Conservation (phyloP, 179 eudicot genomes). For the Spergularia azorica region DNA sequence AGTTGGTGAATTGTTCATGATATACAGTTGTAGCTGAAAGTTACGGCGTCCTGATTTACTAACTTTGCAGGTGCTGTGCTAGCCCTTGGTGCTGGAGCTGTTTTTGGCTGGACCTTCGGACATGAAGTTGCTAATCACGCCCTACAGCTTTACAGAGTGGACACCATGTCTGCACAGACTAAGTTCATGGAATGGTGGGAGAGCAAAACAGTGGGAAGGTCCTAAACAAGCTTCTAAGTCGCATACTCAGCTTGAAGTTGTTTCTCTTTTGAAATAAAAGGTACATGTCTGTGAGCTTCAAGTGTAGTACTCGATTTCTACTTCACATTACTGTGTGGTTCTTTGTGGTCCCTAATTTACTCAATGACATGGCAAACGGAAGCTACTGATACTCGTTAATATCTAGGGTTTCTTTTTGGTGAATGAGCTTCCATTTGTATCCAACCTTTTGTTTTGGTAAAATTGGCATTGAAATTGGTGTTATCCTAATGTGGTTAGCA, state of each 20-base stretch:
- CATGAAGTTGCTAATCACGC: constrained; percentile 74
- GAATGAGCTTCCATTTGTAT: not conserved
- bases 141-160: constrained; percentile 72
- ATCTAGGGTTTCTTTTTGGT: constrained; percentile 4
- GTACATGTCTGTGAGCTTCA: constrained; percentile 13
- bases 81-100: constrained; percentile 75
- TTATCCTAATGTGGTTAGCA: not conserved
- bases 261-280: constrained; percentile 19
- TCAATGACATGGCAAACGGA: not conserved
- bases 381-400: constrained; percentile 14
- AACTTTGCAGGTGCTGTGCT: constrained; percentile 56
- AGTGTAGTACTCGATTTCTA: constrained; percentile 4
- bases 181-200: constrained; percentile 96
- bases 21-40: too few relatives aligned
- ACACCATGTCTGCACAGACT: constrained; percentile 70
- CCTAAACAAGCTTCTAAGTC: constrained; percentile 10
- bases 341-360: not conserved
- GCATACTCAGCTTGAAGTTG: constrained; percentile 1
- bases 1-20: too few relatives aligned
- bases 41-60: not conserved
- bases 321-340: constrained; percentile 9
- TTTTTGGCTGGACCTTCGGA: constrained; percentile 74
- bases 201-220: constrained; percentile 43
- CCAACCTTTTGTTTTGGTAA: not conserved
- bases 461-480: not conserved